Percentiles rank a stretch among this genome's conserved stretches.
phyloP scores from a whole-genome alignment of 495 filamentous ascomycete genomes.

The Platismatia glauca region DNA sequence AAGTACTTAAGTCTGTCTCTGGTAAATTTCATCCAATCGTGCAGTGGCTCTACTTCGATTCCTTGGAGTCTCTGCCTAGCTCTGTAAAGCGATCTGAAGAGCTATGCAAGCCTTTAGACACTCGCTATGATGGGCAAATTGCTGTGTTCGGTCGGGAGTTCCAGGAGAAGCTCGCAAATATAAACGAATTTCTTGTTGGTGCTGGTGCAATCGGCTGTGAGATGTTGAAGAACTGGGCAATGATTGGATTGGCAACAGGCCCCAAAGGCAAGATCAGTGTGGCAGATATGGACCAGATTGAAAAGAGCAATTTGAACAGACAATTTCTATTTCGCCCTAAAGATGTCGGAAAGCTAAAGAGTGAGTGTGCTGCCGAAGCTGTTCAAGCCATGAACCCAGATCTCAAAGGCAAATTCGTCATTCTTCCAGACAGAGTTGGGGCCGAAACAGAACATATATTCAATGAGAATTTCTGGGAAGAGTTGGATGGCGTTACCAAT shows the following conservation, averaged over 20 bases:
- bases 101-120: slow-evolving; percentile 69
- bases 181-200: slow-evolving; percentile 89
- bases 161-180: slow-evolving; percentile 84
- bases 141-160: slow-evolving; percentile 90
- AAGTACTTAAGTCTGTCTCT: slow-evolving; percentile 93
- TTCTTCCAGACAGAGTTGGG: slow-evolving; percentile 81
- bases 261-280: slow-evolving; percentile 81
- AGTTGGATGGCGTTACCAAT: slow-evolving; percentile 89
- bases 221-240: slow-evolving; percentile 99
- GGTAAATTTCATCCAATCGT: slow-evolving; percentile 92
- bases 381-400: slow-evolving; percentile 94
- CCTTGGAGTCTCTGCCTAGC: slow-evolving; percentile 82
- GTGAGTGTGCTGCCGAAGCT: slow-evolving; percentile 82
- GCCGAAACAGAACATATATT: slow-evolving; percentile 91
- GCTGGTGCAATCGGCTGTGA: slow-evolving; percentile 98
- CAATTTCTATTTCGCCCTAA: slow-evolving; percentile 93
- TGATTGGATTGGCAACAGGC: slow-evolving; percentile 90
- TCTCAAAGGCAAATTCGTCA: slow-evolving; percentile 71
- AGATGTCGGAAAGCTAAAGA: slow-evolving; percentile 96
- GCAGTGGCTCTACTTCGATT: slow-evolving; percentile 96
- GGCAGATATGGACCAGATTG: slow-evolving; percentile 97
- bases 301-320: slow-evolving; percentile 97
- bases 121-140: slow-evolving; percentile 93
- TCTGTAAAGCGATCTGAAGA: slow-evolving; percentile 70
- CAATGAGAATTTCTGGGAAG: slow-evolving; percentile 87